Conservation (phyloP, 305 asterid genomes). For the Fraxinus baroniana region DNA sequence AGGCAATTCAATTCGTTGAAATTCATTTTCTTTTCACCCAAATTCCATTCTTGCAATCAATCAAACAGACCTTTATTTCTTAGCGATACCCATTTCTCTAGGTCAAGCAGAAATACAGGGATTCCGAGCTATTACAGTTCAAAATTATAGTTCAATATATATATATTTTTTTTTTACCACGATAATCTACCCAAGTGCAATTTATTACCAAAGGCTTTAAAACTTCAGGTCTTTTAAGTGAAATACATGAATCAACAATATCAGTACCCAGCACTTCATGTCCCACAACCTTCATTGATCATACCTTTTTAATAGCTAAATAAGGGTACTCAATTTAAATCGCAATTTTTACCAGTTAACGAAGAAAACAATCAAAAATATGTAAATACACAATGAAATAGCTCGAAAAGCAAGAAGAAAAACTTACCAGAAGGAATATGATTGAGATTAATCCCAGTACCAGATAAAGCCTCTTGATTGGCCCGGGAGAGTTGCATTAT, state of each 20-base stretch:
- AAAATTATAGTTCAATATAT: neutral
- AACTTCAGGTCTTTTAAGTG: neutral
- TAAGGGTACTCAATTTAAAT: neutral
- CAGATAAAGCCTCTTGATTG: conserved; percentile 78
- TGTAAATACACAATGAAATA: neutral
- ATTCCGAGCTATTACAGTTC: neutral
- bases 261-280: neutral
- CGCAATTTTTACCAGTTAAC: neutral
- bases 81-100: neutral
- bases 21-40: too few relatives aligned
- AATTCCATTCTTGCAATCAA: too few relatives aligned
- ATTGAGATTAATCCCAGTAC: conserved; percentile 73
- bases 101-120: neutral
- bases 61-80: neutral
- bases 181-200: neutral
- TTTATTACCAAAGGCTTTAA: neutral
- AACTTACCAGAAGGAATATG: conserved; percentile 77
- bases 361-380: neutral
- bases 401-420: conserved; percentile 4
- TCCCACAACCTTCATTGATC: neutral
- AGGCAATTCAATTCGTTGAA: too few relatives aligned
- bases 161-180: neutral
- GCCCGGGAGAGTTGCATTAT: conserved; percentile 70
- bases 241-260: neutral
- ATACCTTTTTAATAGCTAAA: neutral